Evolutionary conservation across 257 asterid genomes (phyloP), one percentile per base, ranked within the genome.

Genomic region (Solanum lycopersicoides): DNA sequence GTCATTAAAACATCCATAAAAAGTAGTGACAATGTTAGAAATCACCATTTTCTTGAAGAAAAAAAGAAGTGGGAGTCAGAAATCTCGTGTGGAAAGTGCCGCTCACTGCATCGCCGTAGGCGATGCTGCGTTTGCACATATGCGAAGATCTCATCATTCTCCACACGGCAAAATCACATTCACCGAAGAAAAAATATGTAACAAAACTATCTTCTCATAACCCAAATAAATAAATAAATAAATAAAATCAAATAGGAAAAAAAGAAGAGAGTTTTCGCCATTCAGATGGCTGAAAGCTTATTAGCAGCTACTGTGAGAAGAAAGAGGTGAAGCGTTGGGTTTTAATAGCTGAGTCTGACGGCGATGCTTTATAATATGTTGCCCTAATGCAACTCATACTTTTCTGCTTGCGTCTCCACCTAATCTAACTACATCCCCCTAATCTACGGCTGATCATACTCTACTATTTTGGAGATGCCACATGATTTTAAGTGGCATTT

Each of bases 1-100:
- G 14, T 71, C 77, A 56, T 56, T 10, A 35, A 72, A 34, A 35
- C 25, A 35, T 18, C 37, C 0, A 20, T 39, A 74, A 12, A 37
- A 74, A 37, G 30, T 74, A 74, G 12, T 10, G 28, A 41, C 23
- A 75, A n/a, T n/a, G 60, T 12, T 39, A 75, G 8, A 23, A 39
- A 75, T 11, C 53, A 39, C 11, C 3, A 16, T 23, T 75, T 23
- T 7, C 45, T 42, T 34, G 7, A n/a, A n/a, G 41, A 0, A 14
- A 14, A 28, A 7, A 45, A 10, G 30, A 77, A 12, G 30, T 1
- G 41, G 41, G 63, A 45, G 84, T 79, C 84, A 79, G 84, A 79
- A 79, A 79, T 79, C 84, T 79, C 84, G 84, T 79, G 84, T 82
- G 85, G 85, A 82, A 82, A 50, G 69, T 82, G 85, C 85, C 85